Evolutionary conservation across 768 basidiomycete genomes (phyloP), one percentile per base, ranked within the genome.

Genomic region (Leccinum subtestaceum): DNA sequence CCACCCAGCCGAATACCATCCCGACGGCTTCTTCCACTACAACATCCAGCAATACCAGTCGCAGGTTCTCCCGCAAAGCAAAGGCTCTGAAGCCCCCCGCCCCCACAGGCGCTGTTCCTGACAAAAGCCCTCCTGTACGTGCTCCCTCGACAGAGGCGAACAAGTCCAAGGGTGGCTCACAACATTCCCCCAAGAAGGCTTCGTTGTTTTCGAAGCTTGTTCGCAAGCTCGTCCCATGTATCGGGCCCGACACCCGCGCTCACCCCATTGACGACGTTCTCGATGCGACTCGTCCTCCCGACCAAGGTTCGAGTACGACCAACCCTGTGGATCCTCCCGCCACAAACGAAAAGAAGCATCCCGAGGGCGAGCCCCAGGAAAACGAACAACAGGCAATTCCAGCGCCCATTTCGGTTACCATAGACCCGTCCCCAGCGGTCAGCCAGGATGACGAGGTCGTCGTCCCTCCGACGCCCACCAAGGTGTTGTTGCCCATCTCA

Each of bases 161-260:
- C 66, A 73, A 70, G 67, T 72, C 72, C 66, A 68, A 63, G 62
- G 58, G 54, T 66, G 67, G 72, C 72, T 74, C 67, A 69, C 74
- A 62, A 58, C 67, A 53, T 67, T 71, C 72, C 55, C 59, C 68
- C 68, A 63, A 74, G 63, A 80, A 80, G 75, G 75, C 79, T 54
- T 84, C 86, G 23, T 80, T 89, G 64, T 72, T 88, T 59, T 80
- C 82, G 53, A 84, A 79, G 69, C 74, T 90, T 58, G 68, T 89
- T 53, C 82, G 78, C 61, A 78, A 81, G 60, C 78, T 90, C 55
- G 78, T 89, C 52, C 89, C 88, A 34, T 91, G 89, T 60, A 74
- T 87, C 50, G 77, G 81, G n/a, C 77, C 84, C 21, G 82, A 79
- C 19, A 67, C 75, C 43, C 74, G 74, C 59, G 65, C 79, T n/a